phyloP scores from a whole-genome alignment of 2,329 filamentous ascomycete genomes.

The Botrytis galanthina region DNA sequence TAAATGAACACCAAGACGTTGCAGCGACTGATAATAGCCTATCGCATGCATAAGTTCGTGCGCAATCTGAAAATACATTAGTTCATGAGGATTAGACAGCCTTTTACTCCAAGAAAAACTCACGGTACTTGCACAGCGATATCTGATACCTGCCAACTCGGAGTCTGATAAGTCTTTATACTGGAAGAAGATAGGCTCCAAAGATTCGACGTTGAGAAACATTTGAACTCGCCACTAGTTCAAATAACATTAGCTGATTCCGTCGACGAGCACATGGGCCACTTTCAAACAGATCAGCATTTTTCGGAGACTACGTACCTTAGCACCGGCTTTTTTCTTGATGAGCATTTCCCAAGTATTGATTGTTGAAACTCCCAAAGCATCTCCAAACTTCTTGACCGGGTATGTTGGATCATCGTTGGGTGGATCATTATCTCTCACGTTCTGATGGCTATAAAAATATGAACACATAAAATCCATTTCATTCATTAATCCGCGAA shows the following conservation, averaged over 20 bases:
- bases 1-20: background rate
- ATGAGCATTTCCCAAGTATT: conserved; percentile 7
- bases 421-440: background rate
- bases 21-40: conserved; percentile 7
- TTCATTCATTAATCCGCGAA: background rate
- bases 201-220: background rate
- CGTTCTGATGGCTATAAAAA: conserved; percentile 2
- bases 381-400: background rate
- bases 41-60: conserved; percentile 15
- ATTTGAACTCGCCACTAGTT: background rate
- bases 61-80: background rate
- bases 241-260: background rate
- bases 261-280: background rate
- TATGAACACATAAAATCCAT: conserved; percentile 6
- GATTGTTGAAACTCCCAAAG: background rate
- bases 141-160: background rate
- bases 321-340: background rate
- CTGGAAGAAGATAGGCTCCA: background rate
- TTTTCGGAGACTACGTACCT: background rate
- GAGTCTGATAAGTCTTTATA: background rate
- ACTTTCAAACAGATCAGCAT: background rate
- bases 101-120: background rate
- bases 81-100: background rate
- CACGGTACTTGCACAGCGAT: conserved; percentile 4
- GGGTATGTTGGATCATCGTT: background rate